Percentiles rank a stretch among this genome's conserved stretches.
These are phyloP conservation scores for Zygotorulaspora florentina DNA, from an alignment of 805 yeast species.

Conservation along the genomic window DNA sequence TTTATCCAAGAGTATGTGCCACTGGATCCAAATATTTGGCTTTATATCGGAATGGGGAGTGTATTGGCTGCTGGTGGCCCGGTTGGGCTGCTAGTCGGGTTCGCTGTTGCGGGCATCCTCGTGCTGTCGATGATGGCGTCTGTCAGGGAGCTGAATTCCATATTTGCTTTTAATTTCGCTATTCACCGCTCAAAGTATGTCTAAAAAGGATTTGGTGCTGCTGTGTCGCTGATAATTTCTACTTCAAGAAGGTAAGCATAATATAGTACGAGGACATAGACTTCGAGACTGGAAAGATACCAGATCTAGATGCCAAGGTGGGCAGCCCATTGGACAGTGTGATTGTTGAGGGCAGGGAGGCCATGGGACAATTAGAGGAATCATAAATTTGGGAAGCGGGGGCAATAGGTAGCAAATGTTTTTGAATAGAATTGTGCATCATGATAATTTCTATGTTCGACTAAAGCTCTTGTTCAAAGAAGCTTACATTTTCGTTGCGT, in stretches of 20 bases:
- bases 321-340: slow-evolving; percentile 1
- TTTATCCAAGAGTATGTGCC: no score
- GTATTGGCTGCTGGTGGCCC: slow-evolving; percentile 44
- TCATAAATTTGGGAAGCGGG: neutral
- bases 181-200: slow-evolving; percentile 48
- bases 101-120: slow-evolving; percentile 48
- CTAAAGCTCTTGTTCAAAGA: no score
- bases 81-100: slow-evolving; percentile 49
- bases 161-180: slow-evolving; percentile 40
- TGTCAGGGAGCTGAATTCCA: slow-evolving; percentile 53
- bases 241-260: slow-evolving; percentile 41
- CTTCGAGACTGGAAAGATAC: slow-evolving; percentile 49
- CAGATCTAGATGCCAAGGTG: slow-evolving; percentile 29
- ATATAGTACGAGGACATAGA: slow-evolving; percentile 44
- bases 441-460: neutral
- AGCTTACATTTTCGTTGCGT: no score
- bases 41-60: no score
- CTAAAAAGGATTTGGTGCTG: slow-evolving; percentile 46
- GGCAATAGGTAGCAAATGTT: neutral
- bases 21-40: no score
- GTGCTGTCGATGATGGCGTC: slow-evolving; percentile 53
- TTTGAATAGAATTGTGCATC: neutral
- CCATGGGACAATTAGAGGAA: neutral
- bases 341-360: slow-evolving; percentile 1
- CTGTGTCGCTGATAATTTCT: slow-evolving; percentile 39